Evolutionary conservation across 1,284 basidiomycete species (phyloP).

Genomic region (Ceratobasidium sp.): DNA sequence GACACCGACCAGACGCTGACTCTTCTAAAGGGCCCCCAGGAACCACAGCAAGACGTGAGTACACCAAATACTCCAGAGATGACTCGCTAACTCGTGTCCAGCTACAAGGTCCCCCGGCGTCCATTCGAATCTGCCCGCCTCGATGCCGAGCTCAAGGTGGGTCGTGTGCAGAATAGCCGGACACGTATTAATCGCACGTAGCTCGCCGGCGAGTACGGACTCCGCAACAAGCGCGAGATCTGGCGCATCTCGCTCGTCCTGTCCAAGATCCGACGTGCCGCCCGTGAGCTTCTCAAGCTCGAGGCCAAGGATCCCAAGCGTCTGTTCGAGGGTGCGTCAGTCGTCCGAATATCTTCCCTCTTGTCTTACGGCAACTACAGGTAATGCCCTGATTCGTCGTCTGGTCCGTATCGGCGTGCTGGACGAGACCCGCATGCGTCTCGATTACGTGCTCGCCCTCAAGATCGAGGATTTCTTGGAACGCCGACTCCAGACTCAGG

Average conservation of each 20-base stretch:
- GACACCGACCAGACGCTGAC: constrained; percentile 51
- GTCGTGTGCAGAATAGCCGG: constrained; percentile 36
- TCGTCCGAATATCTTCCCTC: background rate
- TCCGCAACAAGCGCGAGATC: constrained; percentile 99
- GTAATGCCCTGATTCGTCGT: constrained; percentile 98
- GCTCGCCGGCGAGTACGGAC: constrained; percentile 99
- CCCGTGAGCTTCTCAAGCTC: constrained; percentile 99
- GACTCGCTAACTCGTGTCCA: constrained; percentile 53
- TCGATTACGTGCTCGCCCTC: constrained; percentile 99
- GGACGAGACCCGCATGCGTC: constrained; percentile 98
- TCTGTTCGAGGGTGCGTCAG: constrained; percentile 81
- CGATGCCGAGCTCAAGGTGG: constrained; percentile 97
- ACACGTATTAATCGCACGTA: constrained; percentile 47
- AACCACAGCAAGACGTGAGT: constrained; percentile 91
- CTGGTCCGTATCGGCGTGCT: constrained; percentile 99
- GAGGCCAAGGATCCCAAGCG: constrained; percentile 99
- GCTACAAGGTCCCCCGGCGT: constrained; percentile 98
- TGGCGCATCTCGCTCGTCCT: constrained; percentile 99
- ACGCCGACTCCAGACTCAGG: constrained; percentile 97
- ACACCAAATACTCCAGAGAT: constrained; percentile 25
- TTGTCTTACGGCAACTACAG: constrained; percentile 46
- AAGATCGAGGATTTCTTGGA: constrained; percentile 99
- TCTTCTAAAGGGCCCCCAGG: constrained; percentile 73
- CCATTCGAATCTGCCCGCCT: constrained; percentile 98
- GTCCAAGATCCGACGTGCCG: constrained; percentile 99